phyloP scores from a whole-genome alignment of 805 yeast species.

The Metschnikowia lochheadii region DNA sequence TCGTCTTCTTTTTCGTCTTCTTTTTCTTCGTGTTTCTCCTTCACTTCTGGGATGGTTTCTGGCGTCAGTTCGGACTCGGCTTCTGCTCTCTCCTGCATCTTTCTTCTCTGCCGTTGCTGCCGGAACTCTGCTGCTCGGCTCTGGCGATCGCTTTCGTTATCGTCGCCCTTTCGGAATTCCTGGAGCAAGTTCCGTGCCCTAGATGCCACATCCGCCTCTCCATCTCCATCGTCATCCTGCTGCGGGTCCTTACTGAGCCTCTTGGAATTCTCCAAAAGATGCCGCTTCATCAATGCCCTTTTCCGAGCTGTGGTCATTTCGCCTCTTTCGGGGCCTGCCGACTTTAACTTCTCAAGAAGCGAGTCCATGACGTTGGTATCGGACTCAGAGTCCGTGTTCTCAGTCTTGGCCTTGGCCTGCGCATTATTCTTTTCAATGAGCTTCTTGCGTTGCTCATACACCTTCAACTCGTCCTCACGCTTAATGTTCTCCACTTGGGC shows the following conservation, averaged over 20 bases:
- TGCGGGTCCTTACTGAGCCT: slow-evolving; percentile 2
- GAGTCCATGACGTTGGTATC: slow-evolving; percentile 73
- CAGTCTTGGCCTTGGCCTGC: slow-evolving; percentile 18
- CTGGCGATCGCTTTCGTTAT: slow-evolving; percentile 11
- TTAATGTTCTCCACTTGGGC: slow-evolving; percentile 63
- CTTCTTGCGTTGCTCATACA: slow-evolving; percentile 73
- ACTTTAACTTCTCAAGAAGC: slow-evolving; percentile 78
- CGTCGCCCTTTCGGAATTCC: slow-evolving; percentile 45
- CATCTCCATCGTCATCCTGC: slow-evolving; percentile 8
- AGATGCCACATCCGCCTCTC: slow-evolving; percentile 44
- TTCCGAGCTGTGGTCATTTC: slow-evolving; percentile 79
- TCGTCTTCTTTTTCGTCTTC: no score
- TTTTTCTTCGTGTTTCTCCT: no score
- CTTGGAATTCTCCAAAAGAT: slow-evolving; percentile 41
- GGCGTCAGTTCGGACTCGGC: not conserved
- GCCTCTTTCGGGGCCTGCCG: slow-evolving; percentile 74
- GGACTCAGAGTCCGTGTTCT: slow-evolving; percentile 29
- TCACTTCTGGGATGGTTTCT: no score
- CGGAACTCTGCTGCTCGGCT: slow-evolving; percentile 15
- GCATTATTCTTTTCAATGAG: slow-evolving; percentile 48
- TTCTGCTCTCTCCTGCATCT: slow-evolving; percentile 4
- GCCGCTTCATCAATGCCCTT: slow-evolving; percentile 70
- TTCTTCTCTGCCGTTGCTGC: slow-evolving; percentile 15
- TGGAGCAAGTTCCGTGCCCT: slow-evolving; percentile 62
- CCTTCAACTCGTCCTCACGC: slow-evolving; percentile 62